These are phyloP conservation scores for Durusdinium trenchii DNA, from an alignment of 73 alveolate genomes.

Conservation along the genomic window DNA sequence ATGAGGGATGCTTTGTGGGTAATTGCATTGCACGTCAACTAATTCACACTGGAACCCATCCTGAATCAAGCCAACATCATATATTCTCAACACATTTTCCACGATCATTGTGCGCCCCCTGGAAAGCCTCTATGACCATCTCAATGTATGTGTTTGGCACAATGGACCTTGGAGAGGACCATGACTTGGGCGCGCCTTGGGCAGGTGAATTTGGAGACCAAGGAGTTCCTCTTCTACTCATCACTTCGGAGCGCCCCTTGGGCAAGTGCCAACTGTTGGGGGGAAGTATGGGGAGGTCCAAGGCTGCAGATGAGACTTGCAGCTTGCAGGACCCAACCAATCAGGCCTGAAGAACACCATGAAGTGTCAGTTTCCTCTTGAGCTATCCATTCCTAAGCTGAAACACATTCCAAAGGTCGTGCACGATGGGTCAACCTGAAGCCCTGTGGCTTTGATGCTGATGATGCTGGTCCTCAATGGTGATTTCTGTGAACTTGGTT, in stretches of 20 bases:
- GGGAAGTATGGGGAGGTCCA: neutral
- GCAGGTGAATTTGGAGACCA: conserved; percentile 82
- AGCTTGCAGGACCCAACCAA: neutral
- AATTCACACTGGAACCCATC: no score
- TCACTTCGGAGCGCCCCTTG: conserved; percentile 35
- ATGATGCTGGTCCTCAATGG: no score
- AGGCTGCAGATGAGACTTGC: neutral
- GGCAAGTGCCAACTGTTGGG: neutral
- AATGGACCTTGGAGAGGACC: neutral
- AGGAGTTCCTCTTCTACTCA: conserved; percentile 72
- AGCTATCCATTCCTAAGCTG: neutral
- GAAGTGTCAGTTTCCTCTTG: neutral
- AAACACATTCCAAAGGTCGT: neutral
- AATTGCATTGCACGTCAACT: no score
- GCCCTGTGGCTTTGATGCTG: no score
- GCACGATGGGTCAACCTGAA: no score
- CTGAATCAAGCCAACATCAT: no score
- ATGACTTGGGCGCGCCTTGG: neutral
- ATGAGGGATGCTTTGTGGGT: no score
- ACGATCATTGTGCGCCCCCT: no score
- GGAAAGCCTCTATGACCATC: no score
- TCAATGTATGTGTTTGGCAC: neutral
- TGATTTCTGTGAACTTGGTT: no score
- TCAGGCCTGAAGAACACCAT: neutral
- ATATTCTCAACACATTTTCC: no score